Base-by-base conservation (phyloP, 495 filamentous ascomycete species). In the Aspergillus bertholletiae region DNA sequence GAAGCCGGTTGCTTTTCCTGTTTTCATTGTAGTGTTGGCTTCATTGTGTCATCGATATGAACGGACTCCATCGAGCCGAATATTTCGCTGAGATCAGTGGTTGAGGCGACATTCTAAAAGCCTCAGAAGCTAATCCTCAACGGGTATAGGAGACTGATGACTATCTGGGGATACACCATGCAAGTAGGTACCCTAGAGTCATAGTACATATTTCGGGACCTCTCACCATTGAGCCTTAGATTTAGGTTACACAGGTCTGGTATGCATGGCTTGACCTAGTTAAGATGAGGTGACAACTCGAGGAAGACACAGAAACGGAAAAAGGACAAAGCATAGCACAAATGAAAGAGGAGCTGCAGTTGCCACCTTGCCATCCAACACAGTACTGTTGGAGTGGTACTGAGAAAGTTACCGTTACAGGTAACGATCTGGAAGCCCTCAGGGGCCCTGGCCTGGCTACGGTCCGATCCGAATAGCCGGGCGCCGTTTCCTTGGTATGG, bases 401-500 rank as follows among this genome's bases (percentile, higher is more conserved):
- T n/a, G n/a, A n/a, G n/a, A n/a, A n/a, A n/a, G n/a, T n/a, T n/a
- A n/a, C n/a, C n/a, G n/a, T n/a, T n/a, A n/a, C n/a, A n/a, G n/a
- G n/a, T n/a, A n/a, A n/a, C n/a, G n/a, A n/a, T n/a, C n/a, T n/a
- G n/a, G n/a, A n/a, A n/a, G n/a, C n/a, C n/a, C n/a, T n/a, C 26
- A 28, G 26, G 23, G n/a, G 35, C n/a, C 18, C n/a, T 28, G 7
- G 1, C 11, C n/a, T 30, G 45, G 26, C 13, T 50, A 57, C 56
- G 60, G 56, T 51, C 60, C 51, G 56, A 46, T 59, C 56, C 53
- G 54, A 56, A 52, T 40, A 18, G 53, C 22, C 20, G n/a, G 39
- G 51, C 35, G 52, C 34, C 47, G 15, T 48, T 55, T 55, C 53
- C 57, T 55, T 49, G 57, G 57, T 48, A 52, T n/a, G n/a, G n/a